Evolutionary conservation across 2,329 filamentous ascomycete species (phyloP).

Genomic region (Setomelanomma holmii): DNA sequence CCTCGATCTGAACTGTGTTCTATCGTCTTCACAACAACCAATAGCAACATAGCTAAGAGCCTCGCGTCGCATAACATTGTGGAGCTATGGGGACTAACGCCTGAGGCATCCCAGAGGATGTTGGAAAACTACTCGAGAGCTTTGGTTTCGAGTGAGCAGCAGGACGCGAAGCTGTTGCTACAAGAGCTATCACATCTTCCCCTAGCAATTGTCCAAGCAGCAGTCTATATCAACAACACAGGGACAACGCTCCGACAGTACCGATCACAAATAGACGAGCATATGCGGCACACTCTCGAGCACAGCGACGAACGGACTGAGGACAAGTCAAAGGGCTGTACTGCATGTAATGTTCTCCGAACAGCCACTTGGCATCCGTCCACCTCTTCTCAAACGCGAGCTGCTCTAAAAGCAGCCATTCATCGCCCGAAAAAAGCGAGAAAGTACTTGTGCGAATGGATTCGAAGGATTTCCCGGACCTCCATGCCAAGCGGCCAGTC

Average conservation of each 20-base stretch:
- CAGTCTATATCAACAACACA: conserved; percentile 20
- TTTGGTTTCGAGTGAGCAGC: conserved; percentile 11
- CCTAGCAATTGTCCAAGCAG: conserved; percentile 26
- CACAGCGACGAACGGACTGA: conserved; percentile 46
- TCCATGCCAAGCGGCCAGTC: too few species aligned
- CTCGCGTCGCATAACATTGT: conserved; percentile 22
- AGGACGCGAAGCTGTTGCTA: conserved; percentile 18
- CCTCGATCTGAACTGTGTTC: conserved; percentile 21
- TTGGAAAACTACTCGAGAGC: conserved; percentile 17
- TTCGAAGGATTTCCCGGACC: too few species aligned
- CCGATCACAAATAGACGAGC: conserved; percentile 8
- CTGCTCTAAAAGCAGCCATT: too few species aligned
- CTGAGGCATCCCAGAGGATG: conserved; percentile 23
- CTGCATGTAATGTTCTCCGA: too few species aligned
- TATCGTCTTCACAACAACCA: conserved; percentile 26
- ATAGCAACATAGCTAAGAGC: conserved; percentile 11
- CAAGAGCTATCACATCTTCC: conserved; percentile 25
- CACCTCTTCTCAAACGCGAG: too few species aligned
- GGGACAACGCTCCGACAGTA: conserved; percentile 21
- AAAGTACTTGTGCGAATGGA: too few species aligned
- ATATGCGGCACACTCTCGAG: conserved; percentile 39
- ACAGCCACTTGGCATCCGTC: too few species aligned
- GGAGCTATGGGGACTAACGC: conserved; percentile 18
- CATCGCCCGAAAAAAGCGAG: too few species aligned
- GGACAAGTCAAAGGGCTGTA: conserved; percentile 26